Percentiles rank a stretch among this genome's conserved stretches.
Evolutionary conservation across 768 basidiomycete genomes (phyloP).

Genomic region (Clavulina sp.): DNA sequence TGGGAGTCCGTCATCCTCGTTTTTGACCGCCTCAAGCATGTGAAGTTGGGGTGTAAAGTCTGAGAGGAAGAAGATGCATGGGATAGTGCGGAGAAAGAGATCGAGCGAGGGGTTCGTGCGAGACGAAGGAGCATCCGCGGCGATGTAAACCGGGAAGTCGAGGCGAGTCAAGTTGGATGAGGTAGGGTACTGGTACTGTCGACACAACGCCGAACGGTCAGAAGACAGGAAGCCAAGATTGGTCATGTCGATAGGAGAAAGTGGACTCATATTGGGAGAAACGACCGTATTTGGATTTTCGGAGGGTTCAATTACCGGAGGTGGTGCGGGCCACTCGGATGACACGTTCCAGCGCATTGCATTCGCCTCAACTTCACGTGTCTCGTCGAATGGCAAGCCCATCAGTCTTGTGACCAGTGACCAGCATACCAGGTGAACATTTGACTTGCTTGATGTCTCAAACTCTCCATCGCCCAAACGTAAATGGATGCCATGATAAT

Average conservation of each 20-base stretch:
- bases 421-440: conserved; percentile 37
- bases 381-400: conserved; percentile 23
- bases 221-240: conserved; percentile 15
- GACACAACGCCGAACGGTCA: conserved; percentile 9
- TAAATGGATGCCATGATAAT: conserved; percentile 47
- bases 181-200: conserved; percentile 13
- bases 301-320: conserved; percentile 10
- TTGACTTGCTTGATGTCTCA: conserved; percentile 18
- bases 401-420: conserved; percentile 34
- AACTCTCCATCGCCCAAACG: conserved; percentile 56
- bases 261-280: conserved; percentile 15
- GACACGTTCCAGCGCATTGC: conserved; percentile 1
- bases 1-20: conserved; percentile 28
- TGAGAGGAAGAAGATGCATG: conserved; percentile 40
- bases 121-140: conserved; percentile 38
- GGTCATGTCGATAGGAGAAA: conserved; percentile 15
- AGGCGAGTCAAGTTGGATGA: conserved; percentile 16
- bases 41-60: too few relatives aligned
- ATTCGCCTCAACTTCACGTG: conserved; percentile 16
- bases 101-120: conserved; percentile 26
- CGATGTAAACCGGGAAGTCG: conserved; percentile 45
- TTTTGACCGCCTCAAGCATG: too few relatives aligned
- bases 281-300: conserved; percentile 10
- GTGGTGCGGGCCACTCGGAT: conserved; percentile 3
- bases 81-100: conserved; percentile 36